These are phyloP conservation scores for Fusarium floridanum DNA, from an alignment of 2,329 filamentous ascomycete species.

Conservation along the genomic window DNA sequence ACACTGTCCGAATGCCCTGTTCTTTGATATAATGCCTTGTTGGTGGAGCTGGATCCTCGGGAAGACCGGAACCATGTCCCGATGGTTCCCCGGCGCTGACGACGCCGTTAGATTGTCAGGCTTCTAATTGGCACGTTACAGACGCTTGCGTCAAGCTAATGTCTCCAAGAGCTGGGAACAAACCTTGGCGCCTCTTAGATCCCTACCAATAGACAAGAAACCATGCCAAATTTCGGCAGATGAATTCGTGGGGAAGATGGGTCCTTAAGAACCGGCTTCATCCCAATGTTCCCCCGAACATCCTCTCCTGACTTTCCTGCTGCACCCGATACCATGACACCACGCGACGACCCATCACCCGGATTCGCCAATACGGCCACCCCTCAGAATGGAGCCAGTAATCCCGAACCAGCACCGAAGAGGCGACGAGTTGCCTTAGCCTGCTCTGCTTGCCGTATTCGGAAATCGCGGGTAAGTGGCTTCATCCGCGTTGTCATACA, in stretches of 20 bases:
- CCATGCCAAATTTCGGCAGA: neutral
- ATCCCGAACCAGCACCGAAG: neutral
- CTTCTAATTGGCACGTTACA: constrained; percentile 38
- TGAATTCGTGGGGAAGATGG: neutral
- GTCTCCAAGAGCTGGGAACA: neutral
- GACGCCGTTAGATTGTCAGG: neutral
- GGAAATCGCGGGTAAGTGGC: constrained; percentile 11
- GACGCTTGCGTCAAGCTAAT: neutral
- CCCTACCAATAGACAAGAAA: too few species aligned
- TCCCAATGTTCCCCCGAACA: constrained; percentile 1
- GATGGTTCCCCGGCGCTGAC: neutral
- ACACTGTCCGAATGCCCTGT: neutral
- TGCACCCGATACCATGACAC: neutral
- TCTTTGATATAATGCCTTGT: neutral
- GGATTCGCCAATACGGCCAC: neutral
- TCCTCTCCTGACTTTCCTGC: neutral
- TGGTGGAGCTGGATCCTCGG: neutral
- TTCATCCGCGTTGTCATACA: too few species aligned
- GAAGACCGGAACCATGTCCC: neutral
- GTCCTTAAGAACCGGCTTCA: neutral
- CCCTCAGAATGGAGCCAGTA: neutral
- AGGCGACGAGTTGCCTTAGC: constrained; percentile 13
- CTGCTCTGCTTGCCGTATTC: constrained; percentile 15
- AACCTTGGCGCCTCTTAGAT: neutral
- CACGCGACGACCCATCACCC: neutral